Conservation (phyloP, 345 rosid genomes). For the rapeseed (Brassica napus) region Da-Ae NC_063446.1:23012501-23013000, state of each 20-base stretch:
- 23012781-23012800: slow-evolving; percentile 11
- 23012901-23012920: slow-evolving; percentile 42
- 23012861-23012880: slow-evolving; percentile 51
- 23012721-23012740: slow-evolving; percentile 38
- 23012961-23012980: slow-evolving; percentile 58
- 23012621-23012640: slow-evolving; percentile 31
- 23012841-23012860: slow-evolving; percentile 37
- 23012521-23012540: background rate
- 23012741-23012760: background rate
- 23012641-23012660: slow-evolving; percentile 33
- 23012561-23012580: slow-evolving; percentile 23
- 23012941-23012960: slow-evolving; percentile 48
- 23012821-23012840: slow-evolving; percentile 35
- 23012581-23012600: slow-evolving; percentile 7
- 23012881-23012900: slow-evolving; percentile 51
- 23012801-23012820: slow-evolving; percentile 39
- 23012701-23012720: slow-evolving; percentile 42
- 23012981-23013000: slow-evolving; percentile 50
- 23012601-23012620: background rate
- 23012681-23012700: slow-evolving; percentile 40
- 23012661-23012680: slow-evolving; percentile 34
- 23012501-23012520: slow-evolving; percentile 4
- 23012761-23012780: background rate
- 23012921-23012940: slow-evolving; percentile 52
- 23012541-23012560: slow-evolving; percentile 11